phyloP scores from a whole-genome alignment of 2,329 filamentous ascomycete species.

The Cercospora sp. region DNA sequence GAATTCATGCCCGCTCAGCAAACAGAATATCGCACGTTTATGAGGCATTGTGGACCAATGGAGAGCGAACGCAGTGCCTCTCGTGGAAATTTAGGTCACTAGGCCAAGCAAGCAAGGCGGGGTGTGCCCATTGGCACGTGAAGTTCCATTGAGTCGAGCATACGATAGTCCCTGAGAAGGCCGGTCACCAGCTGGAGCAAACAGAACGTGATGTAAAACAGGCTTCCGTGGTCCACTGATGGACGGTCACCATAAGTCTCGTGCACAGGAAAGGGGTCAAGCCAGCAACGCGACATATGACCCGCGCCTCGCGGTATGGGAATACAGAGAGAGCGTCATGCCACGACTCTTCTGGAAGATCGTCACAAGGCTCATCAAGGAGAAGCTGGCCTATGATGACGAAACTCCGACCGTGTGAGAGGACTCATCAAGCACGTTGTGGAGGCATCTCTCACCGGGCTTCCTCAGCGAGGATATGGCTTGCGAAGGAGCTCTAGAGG shows the following conservation, averaged over 20 bases:
- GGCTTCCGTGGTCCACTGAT: neutral
- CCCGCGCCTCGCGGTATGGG: neutral
- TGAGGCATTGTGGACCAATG: neutral
- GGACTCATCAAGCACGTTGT: neutral
- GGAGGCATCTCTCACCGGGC: neutral
- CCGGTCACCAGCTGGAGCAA: neutral
- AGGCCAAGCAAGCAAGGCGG: neutral
- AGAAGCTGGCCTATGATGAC: neutral
- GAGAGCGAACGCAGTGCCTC: neutral
- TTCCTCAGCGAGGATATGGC: neutral
- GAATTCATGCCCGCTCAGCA: neutral
- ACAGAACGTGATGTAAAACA: neutral
- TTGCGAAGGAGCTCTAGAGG: neutral
- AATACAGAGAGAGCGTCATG: neutral
- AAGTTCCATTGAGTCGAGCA: neutral
- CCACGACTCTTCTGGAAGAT: neutral
- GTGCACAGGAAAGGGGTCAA: neutral
- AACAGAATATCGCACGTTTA: neutral
- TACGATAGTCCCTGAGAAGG: neutral
- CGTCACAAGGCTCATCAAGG: neutral
- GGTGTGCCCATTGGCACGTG: neutral
- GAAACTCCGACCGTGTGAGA: neutral
- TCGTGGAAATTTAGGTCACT: neutral
- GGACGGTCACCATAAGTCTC: neutral
- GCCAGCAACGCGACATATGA: neutral